phyloP scores from a whole-genome alignment of 495 filamentous ascomycete genomes.

The Podospora didyma region DNA sequence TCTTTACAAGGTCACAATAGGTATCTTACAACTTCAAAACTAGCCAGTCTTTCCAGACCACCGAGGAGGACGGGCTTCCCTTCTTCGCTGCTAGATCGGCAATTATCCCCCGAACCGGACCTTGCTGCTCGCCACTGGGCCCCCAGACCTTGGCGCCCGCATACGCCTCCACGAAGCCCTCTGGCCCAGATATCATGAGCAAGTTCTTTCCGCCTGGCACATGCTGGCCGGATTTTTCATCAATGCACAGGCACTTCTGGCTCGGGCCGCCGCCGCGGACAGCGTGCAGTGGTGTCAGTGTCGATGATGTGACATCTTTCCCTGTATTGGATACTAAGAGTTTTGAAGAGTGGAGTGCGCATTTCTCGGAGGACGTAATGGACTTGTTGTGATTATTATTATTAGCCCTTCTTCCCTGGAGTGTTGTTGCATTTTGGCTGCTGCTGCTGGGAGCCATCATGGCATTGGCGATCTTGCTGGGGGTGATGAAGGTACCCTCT shows the following conservation, averaged over 20 bases:
- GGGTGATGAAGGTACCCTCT: constrained; percentile 58
- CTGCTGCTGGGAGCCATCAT: neutral
- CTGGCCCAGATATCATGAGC: constrained; percentile 79
- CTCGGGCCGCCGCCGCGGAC: no score
- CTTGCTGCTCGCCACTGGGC: constrained; percentile 68
- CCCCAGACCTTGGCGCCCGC: constrained; percentile 74
- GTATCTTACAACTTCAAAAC: constrained; percentile 47
- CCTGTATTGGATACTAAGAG: no score
- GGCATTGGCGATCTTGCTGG: constrained; percentile 1
- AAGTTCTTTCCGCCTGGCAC: constrained; percentile 45
- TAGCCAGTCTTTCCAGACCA: constrained; percentile 35
- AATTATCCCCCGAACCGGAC: constrained; percentile 43
- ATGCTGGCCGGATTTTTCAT: neutral
- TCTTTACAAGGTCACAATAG: neutral
- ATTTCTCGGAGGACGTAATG: no score
- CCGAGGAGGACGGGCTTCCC: no score
- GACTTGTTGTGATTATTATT: no score
- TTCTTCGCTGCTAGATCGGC: constrained; percentile 26
- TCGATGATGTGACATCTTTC: no score
- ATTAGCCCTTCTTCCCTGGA: no score
- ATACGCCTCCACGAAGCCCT: constrained; percentile 78
- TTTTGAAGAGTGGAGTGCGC: no score
- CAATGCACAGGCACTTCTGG: neutral
- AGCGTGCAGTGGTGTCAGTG: no score
- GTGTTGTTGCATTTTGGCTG: neutral